Base-by-base conservation (phyloP, 768 basidiomycete species). In the Tylopilus subfusipes region DNA sequence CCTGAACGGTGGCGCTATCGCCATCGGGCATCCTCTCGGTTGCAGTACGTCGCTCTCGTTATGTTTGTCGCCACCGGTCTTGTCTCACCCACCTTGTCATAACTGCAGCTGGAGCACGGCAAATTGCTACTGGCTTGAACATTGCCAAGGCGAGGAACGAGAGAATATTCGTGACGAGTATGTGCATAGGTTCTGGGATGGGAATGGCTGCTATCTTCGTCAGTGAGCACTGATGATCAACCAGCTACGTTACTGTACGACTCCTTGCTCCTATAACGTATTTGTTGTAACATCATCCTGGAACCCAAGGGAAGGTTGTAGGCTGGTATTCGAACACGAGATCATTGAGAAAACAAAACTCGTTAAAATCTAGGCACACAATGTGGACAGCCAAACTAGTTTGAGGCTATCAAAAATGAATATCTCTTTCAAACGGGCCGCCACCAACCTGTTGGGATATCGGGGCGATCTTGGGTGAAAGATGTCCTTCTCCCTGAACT, bases 181-280 rank as follows among this genome's bases (percentile, higher is more conserved):
- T 96, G 93, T 95, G 93, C 67, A 86, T 93, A 64, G 92, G 91
- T 8, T 83, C 81, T 14, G 90, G 92, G 22, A 93, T 93, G 89
- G 90, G 91, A 34, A 92, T 93, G 89, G 90, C 90, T 30, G 88
- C 83, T 42, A 77, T 93, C 2, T 88, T 93, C 64, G 88, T 91
- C 52, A 90, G 77, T 69, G 92, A 94, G 79, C 85, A 92, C 62
- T 92, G 63, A 73, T 22, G 18, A 16, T 44, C 33, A 19, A 11
- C 29, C 7, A 21, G 30, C n/a, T 43, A 11, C 11, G 3, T 33
- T n/a, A 21, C 18, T 6, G 14, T 11, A 29, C 34, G 0, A 19
- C 5, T 10, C 5, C 31, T 21, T 14, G 42, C 19, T 27, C 11
- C 19, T n/a, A 24, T 40, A 33, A 49, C 24, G 29, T 54, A 48